These are phyloP conservation scores for Penicillium sp. DNA, from an alignment of 2,329 filamentous ascomycete species.

Conservation along the genomic window DNA sequence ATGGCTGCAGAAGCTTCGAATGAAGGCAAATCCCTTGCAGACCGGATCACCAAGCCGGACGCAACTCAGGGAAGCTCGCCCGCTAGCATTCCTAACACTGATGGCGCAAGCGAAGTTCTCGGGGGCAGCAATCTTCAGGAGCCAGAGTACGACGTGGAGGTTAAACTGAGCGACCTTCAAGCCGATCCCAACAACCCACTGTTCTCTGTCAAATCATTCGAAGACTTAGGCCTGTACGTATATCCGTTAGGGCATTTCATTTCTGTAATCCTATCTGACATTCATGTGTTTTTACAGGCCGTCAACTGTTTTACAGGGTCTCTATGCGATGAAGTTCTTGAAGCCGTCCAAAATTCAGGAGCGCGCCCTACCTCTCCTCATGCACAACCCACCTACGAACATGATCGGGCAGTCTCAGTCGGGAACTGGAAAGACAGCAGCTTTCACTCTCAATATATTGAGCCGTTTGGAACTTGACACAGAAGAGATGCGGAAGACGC, in stretches of 20 bases:
- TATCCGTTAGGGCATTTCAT: not conserved
- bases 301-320: constrained; percentile 67
- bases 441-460: constrained; percentile 89
- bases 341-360: constrained; percentile 99
- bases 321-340: constrained; percentile 78
- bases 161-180: constrained; percentile 87
- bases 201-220: constrained; percentile 77
- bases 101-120: constrained; percentile 35
- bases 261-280: not conserved
- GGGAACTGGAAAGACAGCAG: constrained; percentile 95
- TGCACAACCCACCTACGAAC: constrained; percentile 81
- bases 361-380: constrained; percentile 82
- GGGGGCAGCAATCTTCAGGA: constrained; percentile 59
- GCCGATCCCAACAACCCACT: constrained; percentile 81
- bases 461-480: constrained; percentile 74
- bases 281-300: constrained; percentile 37
- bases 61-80: constrained; percentile 18
- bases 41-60: constrained; percentile 46
- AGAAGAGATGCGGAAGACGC: constrained; percentile 52
- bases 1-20: constrained; percentile 39
- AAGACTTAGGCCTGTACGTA: constrained; percentile 80
- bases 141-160: constrained; percentile 80
- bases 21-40: constrained; percentile 41
- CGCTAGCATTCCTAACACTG: constrained; percentile 16
- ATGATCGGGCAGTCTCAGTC: constrained; percentile 99